Percentiles rank a stretch among this genome's conserved stretches.
phyloP scores from a whole-genome alignment of 352 stramenopile species.

The Plasmopara halstedii region DNA sequence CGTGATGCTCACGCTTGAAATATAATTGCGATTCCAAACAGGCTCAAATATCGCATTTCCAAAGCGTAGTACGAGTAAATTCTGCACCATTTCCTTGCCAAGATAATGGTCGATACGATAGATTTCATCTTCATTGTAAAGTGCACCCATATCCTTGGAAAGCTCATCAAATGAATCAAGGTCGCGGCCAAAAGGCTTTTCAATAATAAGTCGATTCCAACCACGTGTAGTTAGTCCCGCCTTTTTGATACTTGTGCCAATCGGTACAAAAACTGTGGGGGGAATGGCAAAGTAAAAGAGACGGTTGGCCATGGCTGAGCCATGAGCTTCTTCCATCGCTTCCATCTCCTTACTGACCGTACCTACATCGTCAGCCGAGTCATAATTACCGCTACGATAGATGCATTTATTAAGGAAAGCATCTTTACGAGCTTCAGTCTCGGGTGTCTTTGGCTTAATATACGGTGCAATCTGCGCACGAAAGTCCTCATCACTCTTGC shows the following conservation, averaged over 20 bases:
- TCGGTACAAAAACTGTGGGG: constrained; percentile 93
- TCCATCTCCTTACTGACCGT: constrained; percentile 69
- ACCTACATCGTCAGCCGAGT: constrained; percentile 73
- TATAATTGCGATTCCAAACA: constrained; percentile 95
- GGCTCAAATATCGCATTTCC: constrained; percentile 96
- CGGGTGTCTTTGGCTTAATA: constrained; percentile 47
- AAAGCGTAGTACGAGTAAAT: constrained; percentile 95
- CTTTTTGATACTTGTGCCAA: constrained; percentile 89
- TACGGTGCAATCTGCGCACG: constrained; percentile 60
- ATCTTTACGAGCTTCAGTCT: constrained; percentile 50
- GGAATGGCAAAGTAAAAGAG: constrained; percentile 98
- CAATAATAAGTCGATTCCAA: constrained; percentile 96
- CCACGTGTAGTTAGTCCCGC: constrained; percentile 79
- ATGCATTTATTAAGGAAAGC: constrained; percentile 72
- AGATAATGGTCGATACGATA: constrained; percentile 98
- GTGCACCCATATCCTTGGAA: constrained; percentile 72
- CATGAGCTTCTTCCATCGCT: constrained; percentile 43
- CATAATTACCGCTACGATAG: constrained; percentile 76
- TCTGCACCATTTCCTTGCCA: constrained; percentile 98
- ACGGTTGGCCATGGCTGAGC: constrained; percentile 55
- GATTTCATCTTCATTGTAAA: constrained; percentile 85
- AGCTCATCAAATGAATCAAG: constrained; percentile 89
- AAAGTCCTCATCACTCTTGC: constrained; percentile 82
- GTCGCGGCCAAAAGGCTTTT: constrained; percentile 98
- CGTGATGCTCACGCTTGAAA: constrained; percentile 95